These are phyloP conservation scores for Kwoniella newhampshirensis DNA, from an alignment of 768 basidiomycete genomes.

Conservation along the genomic window DNA sequence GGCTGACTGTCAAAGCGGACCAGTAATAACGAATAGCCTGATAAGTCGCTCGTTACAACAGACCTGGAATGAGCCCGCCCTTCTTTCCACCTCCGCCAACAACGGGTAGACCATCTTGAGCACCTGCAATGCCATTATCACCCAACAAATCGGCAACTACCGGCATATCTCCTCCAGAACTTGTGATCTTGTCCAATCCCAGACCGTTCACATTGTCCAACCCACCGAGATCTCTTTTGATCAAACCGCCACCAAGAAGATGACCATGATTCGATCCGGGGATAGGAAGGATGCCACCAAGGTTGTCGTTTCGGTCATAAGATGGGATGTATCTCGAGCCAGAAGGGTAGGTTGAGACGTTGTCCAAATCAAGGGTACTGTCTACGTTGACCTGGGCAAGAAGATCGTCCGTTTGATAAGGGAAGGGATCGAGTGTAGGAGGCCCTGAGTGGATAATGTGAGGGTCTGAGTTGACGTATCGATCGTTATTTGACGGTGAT, in stretches of 20 bases:
- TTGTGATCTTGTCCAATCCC: constrained; percentile 9
- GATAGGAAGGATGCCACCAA: too few relatives aligned
- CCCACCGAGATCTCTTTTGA: constrained; percentile 8
- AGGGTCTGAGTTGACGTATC: not conserved
- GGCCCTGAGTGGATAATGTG: not conserved
- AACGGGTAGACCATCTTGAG: not conserved
- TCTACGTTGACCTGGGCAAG: constrained; percentile 7
- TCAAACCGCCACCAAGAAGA: constrained; percentile 1
- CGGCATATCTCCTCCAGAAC: constrained; percentile 12
- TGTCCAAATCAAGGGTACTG: too few relatives aligned
- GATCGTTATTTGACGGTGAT: not conserved
- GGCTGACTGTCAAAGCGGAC: too few relatives aligned
- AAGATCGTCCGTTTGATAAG: constrained; percentile 1
- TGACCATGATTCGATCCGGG: too few relatives aligned
- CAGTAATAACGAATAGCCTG: too few relatives aligned
- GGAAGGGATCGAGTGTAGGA: not conserved
- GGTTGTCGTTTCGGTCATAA: too few relatives aligned
- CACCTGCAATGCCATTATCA: constrained; percentile 5
- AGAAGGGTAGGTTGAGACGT: too few relatives aligned
- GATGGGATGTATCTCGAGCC: too few relatives aligned
- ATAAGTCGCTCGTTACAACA: too few relatives aligned
- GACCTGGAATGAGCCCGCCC: too few relatives aligned
- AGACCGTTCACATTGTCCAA: constrained; percentile 10
- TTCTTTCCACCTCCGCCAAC: too few relatives aligned
- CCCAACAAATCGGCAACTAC: constrained; percentile 9